Conservation (phyloP, 192 early-diverging fungal genomes). For the Dissophora globulifera region DNA sequence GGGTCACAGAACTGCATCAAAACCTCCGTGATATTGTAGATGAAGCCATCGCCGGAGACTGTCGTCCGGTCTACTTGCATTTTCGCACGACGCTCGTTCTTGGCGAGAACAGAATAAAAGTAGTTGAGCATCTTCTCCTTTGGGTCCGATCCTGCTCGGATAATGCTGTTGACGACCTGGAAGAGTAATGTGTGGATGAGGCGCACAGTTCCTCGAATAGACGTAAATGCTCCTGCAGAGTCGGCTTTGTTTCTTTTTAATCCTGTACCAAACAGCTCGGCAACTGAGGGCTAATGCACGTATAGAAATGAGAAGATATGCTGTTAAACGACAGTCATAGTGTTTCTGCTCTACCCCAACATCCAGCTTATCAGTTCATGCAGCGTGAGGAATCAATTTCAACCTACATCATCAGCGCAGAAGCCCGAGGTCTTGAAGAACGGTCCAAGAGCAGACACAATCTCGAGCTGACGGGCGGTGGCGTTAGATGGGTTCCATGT, state of each 20-base stretch:
- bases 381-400: too few relatives aligned
- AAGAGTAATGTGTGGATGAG: slow-evolving; percentile 64
- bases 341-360: too few relatives aligned
- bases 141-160: slow-evolving; percentile 69
- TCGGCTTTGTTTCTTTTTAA: slow-evolving; percentile 63
- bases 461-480: slow-evolving; percentile 66
- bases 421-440: slow-evolving; percentile 72
- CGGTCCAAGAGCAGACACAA: slow-evolving; percentile 77
- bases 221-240: slow-evolving; percentile 62
- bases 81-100: slow-evolving; percentile 77
- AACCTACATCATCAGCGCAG: slow-evolving; percentile 58
- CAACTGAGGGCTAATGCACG: slow-evolving; percentile 55
- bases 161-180: slow-evolving; percentile 66
- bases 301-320: too few relatives aligned
- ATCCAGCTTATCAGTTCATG: too few relatives aligned
- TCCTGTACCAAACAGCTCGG: slow-evolving; percentile 61
- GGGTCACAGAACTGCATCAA: slow-evolving; percentile 84
- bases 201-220: slow-evolving; percentile 70
- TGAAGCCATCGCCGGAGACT: slow-evolving; percentile 88
- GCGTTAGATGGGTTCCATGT: slow-evolving; percentile 68
- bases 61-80: slow-evolving; percentile 82
- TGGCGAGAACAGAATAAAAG: slow-evolving; percentile 68
- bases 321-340: too few relatives aligned
- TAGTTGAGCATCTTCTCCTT: slow-evolving; percentile 72
- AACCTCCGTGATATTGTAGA: slow-evolving; percentile 77